phyloP scores from a whole-genome alignment of 495 filamentous ascomycete genomes.

The Extremus antarcticus region DNA sequence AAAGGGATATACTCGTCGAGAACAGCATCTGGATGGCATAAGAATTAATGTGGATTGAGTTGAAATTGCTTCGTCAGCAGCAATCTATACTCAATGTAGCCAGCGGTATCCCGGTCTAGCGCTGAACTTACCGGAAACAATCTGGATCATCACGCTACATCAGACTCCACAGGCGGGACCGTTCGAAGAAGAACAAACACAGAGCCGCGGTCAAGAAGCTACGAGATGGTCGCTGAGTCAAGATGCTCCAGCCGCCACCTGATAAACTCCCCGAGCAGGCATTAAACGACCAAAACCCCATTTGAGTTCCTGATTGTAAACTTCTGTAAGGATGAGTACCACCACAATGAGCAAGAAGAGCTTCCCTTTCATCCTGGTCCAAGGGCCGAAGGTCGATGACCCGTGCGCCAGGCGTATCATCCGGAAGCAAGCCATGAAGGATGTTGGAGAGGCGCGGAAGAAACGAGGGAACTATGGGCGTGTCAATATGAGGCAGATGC shows the following conservation, averaged over 20 bases:
- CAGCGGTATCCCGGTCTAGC: too few relatives aligned
- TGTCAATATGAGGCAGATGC: conserved; percentile 12
- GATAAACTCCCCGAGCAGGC: neutral
- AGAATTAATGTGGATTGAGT: too few relatives aligned
- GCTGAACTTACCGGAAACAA: neutral
- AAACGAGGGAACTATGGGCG: conserved; percentile 15
- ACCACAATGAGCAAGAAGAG: neutral
- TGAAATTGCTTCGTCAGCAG: too few relatives aligned
- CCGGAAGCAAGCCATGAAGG: conserved; percentile 26
- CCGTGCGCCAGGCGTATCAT: conserved; percentile 10
- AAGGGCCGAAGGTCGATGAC: conserved; percentile 14
- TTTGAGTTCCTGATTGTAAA: neutral
- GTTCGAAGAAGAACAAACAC: too few relatives aligned
- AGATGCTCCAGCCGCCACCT: neutral
- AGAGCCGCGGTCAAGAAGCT: neutral
- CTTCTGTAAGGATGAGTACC: neutral
- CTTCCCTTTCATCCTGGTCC: conserved; percentile 11
- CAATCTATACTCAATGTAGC: too few relatives aligned
- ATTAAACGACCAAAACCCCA: neutral
- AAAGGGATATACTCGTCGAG: too few relatives aligned
- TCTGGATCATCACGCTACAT: too few relatives aligned
- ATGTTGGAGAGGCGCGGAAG: conserved; percentile 16
- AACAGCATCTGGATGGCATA: too few relatives aligned
- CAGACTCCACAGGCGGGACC: too few relatives aligned
- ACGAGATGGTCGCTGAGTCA: neutral